Base-by-base conservation (phyloP, 1,139 yeast genomes). In the Pneumocystis oryctolagi region DNA sequence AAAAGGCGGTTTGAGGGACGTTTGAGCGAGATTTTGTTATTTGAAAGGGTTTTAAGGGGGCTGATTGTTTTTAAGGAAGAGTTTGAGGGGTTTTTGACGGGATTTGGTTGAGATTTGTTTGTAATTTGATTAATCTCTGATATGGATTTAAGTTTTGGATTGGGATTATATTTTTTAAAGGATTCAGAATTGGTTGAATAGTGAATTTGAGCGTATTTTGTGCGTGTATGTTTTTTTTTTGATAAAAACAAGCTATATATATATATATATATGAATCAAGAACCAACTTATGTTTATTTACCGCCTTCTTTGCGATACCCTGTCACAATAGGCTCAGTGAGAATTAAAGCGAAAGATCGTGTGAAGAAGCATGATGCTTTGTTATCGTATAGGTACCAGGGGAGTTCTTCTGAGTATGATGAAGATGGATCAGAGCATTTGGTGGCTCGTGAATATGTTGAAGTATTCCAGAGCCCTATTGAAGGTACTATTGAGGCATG, bases 401-500 rank as follows among this genome's bases (percentile, higher is more conserved):
- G 69, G 20, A 67, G 66, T 34, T 71, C 70, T 25, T 68, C 68
- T n/a, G 68, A 67, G 58, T 67, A 63, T 34, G 67, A 64, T 9
- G 70, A 64, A 6, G 70, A 68, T 59, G 67, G 66, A 34, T 65
- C 67, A 61, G 71, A 67, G 40, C 67, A 68, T 25, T 67, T 67
- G 60, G 74, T 73, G 2, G 69, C 67, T 42, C 71, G 71, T 59
- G 77, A 75, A 66, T 74, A 76, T 65, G 72, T 73, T 64, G 74
- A 74, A 18, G 79, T 86, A 3, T 89, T 83, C 71, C 97, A 90
- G 71, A 80, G 85, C 56, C 97, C 97, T 0, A 80, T 89, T 42
- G 87, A 83, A 65, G 98, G 98, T 0, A 77, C 77, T 47, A 74
- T 90, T 2, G 74, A 76, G 20, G 71, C 75, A 18, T 76, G 89